Base-by-base conservation (phyloP, 441 rosid genomes). In the Erodium trifolium region DNA sequence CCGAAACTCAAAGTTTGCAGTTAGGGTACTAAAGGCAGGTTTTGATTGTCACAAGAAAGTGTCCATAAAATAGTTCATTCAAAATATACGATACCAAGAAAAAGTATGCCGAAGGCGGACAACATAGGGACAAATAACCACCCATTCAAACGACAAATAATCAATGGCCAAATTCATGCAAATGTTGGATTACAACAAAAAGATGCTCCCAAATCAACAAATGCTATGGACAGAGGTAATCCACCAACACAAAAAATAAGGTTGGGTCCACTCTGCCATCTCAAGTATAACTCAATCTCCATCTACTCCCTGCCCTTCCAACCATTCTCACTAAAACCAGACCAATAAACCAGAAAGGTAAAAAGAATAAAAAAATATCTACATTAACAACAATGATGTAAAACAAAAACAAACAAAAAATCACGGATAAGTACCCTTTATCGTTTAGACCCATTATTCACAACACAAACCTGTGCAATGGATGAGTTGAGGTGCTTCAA, bases 211-310 rank as follows among this genome's bases (percentile, higher is more conserved):
- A 62, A 27, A 62, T 62, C 39, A 27, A 62, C 65, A 62, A 62
- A 62, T 10, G 65, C 37, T 27, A 62, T 29, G 65, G 39, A 62
- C 34, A 59, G 64, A 59, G 63, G 63, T 19, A 18, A 19, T 59
- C 8, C 63, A 27, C 65, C 65, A 62, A 62, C 65, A 62, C 65
- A 62, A 29, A 62, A 62, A 62, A 62, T 62, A 62, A 23, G 65
- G 65, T 11, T 27, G 65, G 65, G 34, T 62, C 39, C 65, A 12
- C 35, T 62, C 65, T 62, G 5, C 65, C 14, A 62, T 10, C 65
- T 34, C 29, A 23, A 62, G 37, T 60, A 27, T 11, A 62, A 3
- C 45, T 41, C 9, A 41, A 7, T 41, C 45, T 41, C 7, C 11
- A 1, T n/a, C 2, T 5, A 11, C 2, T 23, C 27, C 19, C 63